Base-by-base conservation (phyloP, 371 early-diverging fungal genomes). In the Choanephora cucurbitarum region DNA sequence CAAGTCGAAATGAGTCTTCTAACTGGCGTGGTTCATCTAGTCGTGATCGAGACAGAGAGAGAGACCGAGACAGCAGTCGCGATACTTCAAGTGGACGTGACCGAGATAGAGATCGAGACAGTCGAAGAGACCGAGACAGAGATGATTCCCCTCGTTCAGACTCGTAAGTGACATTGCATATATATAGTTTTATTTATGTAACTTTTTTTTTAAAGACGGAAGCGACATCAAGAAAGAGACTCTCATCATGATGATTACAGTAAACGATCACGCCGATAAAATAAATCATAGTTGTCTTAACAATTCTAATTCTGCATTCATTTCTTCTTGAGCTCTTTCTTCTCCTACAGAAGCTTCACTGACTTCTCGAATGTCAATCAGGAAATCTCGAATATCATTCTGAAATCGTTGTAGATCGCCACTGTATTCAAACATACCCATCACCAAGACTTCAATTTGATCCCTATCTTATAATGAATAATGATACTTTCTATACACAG, bases 301-400 rank as follows among this genome's bases (percentile, higher is more conserved):
- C 5, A 69, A 44, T 15, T 69, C 65, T 18, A 61, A 32, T 56
- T 69, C 69, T 15, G 69, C 69, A 34, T 57, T 57, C 15, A 55
- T 33, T 56, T 69, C 65, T 22, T 64, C 61, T 46, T 60, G 24
- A 10, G 22, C 46, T 24, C 58, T 57, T 40, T 60, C 19, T 19
- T 61, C n/a, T 4, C 65, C 59, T 39, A 19, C 47, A 13, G 45
- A 17, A 23, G 46, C 59, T 43, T 69, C 69, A 22, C 52, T 58
- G 1, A 69, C 65, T 52, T 60, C 56, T 47, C 55, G 44, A 32
- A 76, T 72, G 49, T 76, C 77, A 32, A 96, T 91, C 66, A 98
- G 73, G 69, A 98, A 98, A 75, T 98, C 99, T 48, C 93, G 86
- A 57, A 97, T 73, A 58, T 92, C 91, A 49, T 80, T 69, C 69